Evolutionary conservation across 441 rosid species (phyloP), one percentile per base, ranked within the genome.

Genomic region (Lepidium campestre): DNA sequence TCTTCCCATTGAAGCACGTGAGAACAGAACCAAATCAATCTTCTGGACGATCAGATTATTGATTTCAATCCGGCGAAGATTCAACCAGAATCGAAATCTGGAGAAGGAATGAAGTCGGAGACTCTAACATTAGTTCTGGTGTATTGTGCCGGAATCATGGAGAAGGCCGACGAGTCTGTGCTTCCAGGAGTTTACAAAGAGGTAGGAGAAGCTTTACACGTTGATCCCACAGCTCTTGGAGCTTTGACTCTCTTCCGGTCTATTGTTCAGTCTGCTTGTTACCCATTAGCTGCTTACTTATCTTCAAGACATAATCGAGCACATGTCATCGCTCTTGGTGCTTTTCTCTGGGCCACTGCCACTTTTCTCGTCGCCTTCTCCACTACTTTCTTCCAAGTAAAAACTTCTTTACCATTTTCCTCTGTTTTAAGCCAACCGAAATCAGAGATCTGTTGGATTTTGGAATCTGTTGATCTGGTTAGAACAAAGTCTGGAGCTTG

Each of bases 271-370:
- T 63, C 91, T 32, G 71, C 62, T 65, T 88, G 91, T 57, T 90
- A 90, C 75, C 98, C 98, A 13, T 53, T 93, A 23, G 94, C 98
- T 18, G 96, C 87, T 70, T 90, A 88, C 80, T 76, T 93, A 13
- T 80, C 96, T 40, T 66, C 80, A 4, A 57, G 76, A 20, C 88
- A 82, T 71, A 83, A 93, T 57, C 83, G 94, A 19, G 87, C 94
- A 52, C 91, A 83, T 66, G 96, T 90, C 57, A 88, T 90, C 54
- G 88, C 96, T 68, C 80, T 87, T n/a, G 98, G 97, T 3, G 93
- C 97, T 42, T 84, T 88, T 61, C 91, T 90, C 3, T 90, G 97
- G 97, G 83, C 97, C n/a, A 82, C 87, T 2, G 93, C 98, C 5
- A 93, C 97, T 54, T 86, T 93, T 56, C 86, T 90, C 11, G 96